Evolutionary conservation across 2,329 filamentous ascomycete genomes (phyloP).

Genomic region (Leptodontidium sp.): DNA sequence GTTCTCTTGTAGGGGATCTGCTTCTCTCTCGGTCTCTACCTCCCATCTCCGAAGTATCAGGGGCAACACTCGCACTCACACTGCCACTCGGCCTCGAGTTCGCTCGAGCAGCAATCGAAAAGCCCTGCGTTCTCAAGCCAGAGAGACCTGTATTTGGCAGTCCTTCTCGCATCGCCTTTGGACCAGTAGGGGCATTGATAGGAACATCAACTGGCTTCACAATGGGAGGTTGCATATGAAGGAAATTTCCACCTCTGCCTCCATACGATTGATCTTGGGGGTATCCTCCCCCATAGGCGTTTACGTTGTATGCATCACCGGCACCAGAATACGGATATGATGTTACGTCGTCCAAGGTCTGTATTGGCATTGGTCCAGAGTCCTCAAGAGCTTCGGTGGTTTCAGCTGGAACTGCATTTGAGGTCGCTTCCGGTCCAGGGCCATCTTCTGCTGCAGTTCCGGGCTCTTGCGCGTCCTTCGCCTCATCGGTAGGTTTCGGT

Average conservation of each 20-base stretch:
- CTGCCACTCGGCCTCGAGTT: constrained; percentile 37
- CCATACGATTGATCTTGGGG: constrained; percentile 46
- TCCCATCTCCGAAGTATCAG: constrained; percentile 38
- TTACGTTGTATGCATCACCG: constrained; percentile 49
- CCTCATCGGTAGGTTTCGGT: constrained; percentile 28
- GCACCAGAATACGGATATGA: constrained; percentile 67
- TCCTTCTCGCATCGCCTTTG: constrained; percentile 92
- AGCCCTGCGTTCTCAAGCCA: constrained; percentile 58
- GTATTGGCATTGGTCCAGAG: constrained; percentile 43
- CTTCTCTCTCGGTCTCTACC: constrained; percentile 39
- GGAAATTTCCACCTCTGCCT: constrained; percentile 51
- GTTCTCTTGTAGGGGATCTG: constrained; percentile 43
- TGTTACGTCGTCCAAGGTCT: constrained; percentile 45
- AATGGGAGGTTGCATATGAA: constrained; percentile 45
- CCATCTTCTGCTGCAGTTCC: constrained; percentile 26
- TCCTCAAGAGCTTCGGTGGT: constrained; percentile 25
- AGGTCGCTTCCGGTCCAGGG: constrained; percentile 28
- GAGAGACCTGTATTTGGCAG: constrained; percentile 82
- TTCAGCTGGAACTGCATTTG: constrained; percentile 30
- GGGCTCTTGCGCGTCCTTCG: constrained; percentile 24
- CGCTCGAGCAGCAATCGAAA: constrained; percentile 49
- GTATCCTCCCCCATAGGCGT: constrained; percentile 47
- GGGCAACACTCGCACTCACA: constrained; percentile 41
- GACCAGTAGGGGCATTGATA: constrained; percentile 85
- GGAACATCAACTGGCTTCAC: constrained; percentile 54